Base-by-base conservation (phyloP, 495 filamentous ascomycete species). In the Neurospora intermedia region DNA sequence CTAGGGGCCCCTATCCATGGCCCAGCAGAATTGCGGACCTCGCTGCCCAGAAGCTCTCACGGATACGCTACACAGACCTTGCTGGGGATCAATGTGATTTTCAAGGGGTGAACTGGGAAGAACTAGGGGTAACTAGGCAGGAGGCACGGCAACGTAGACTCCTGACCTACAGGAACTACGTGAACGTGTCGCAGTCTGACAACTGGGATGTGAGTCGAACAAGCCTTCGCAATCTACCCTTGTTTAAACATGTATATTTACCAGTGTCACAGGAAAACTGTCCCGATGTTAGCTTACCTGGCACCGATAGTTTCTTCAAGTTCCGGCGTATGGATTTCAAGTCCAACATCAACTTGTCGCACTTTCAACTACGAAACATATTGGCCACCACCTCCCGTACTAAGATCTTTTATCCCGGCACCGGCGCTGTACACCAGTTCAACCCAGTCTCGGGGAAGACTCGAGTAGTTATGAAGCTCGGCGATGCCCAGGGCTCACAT, bases 351-450 rank as follows among this genome's bases (percentile, higher is more conserved):
- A 86, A 87, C 39, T 82, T 95, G 35, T 84, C 91, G 43, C 95
- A 98, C 80, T 97, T 97, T 76, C 95, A 98, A 77, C 87, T 98
- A 18, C 92, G 95, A 69, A 95, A 97, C 78, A 81, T 96, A 2
- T 85, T 98, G 73, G 90, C 90, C 3, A 87, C 89, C 69, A 87
- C 89, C 20, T 91, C 91, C 11, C 90, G 90, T 54, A 91, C 91
- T 69, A 89, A 93, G 69, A 83, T 92, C 46, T 94, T 91, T 80
- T 97, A 96, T 79, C 89, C 93, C 38, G 85, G 85, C 38, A 83
- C 85, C 72, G 87, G 85, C 20, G 86, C 86, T 70, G 82, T 96
- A 31, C 79, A 82, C 38, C 82, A 85, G 54, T 85, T 87, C 69
- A 87, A 91, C 72, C 87, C 88, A 15, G 81, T 84, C 43, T 83